Evolutionary conservation across 352 stramenopile genomes (phyloP), one percentile per base, ranked within the genome.

Genomic region (Pythium insidiosum): DNA sequence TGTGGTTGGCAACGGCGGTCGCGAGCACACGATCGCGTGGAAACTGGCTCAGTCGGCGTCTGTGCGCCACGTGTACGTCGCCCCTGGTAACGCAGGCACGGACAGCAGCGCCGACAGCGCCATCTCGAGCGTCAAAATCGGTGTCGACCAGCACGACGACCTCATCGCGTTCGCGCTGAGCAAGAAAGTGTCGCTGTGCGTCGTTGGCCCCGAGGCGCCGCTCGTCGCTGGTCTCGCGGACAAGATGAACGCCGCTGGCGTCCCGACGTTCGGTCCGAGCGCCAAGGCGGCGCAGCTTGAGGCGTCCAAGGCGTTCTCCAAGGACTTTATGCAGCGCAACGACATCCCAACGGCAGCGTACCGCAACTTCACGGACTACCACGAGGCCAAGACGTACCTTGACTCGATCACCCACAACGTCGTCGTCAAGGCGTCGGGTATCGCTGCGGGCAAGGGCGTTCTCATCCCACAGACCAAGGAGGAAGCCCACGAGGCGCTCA

Each of bases 371-470:
- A 98, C 84, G 1, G 76, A 96, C 43, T 91, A 91, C 49, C 75
- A 91, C 5, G 70, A 84, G 19, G 94, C 93, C 19, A 82, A 84
- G 47, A 65, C 68, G 49, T 98, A 99, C 64, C 64, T 99, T 12
- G 71, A 97, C 56, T 86, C 79, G 22, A 80, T 98, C 21, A 75
- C 94, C 50, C 83, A 98, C 53, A 81, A 86, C 47, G 93, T 99
- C 35, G 97, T 99, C 20, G 94, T 99, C 57, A 99, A 99, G 74
- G 96, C 96, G 34, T 99, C 94, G n/a, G 97, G 97, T 23, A 95
- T 99, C 23, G 97, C 97, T 37, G 97, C 97, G 19, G 97, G 97
- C 24, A 99, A 99, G 70, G 97, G 97, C 36, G 97, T 99, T 19
- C 65, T 99, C 7, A 85, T 99, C 25, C 96, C 96, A 6, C 84